Evolutionary conservation across 805 yeast species (phyloP), one percentile per base, ranked within the genome.

Genomic region (Hanseniaspora thailandica): DNA sequence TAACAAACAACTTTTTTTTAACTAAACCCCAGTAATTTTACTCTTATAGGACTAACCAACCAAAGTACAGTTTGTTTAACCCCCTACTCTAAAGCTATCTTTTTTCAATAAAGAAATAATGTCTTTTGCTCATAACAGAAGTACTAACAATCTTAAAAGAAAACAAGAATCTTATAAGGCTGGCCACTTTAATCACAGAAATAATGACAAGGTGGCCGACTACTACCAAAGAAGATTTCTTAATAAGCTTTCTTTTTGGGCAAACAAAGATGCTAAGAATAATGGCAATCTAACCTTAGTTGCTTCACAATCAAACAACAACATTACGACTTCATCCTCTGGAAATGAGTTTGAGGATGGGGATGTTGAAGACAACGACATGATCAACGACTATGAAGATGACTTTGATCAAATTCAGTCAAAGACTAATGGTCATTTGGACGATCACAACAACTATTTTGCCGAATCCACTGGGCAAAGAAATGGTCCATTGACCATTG

Each of bases 331-430:
- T 8, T 9, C 13, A 4, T 26, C 30, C 4, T 15, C 49, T 23
- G 23, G 23, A 19, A 20, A 41, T 31, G 45, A 47, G 2, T 40
- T 22, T 40, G 52, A 28, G 19, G 45, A 39, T 23, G 52, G 45
- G 5, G 52, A 47, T 47, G 45, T 47, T 39, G 52, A 47, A 25
- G 52, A 47, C 15, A 47, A 47, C n/a, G 52, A 47, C 28, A 31
- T 20, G 4, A 40, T 40, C 33, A 41, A 38, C 12, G 52, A 47
- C 15, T 26, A 39, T 28, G 51, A 47, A n/a, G 45, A 28, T 47
- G 51, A 47, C 15, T 22, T 38, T 30, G 45, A 25, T 28, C 17
- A 38, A 3, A 28, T 40, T 4, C 20, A 38, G 20, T 1, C 41
- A 22, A 38, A 38, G 7, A 38, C 10, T 12, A 36, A 19, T 4